Evolutionary conservation across 257 asterid genomes (phyloP), one percentile per base, ranked within the genome.

Genomic region (Solanum sejunctum): DNA sequence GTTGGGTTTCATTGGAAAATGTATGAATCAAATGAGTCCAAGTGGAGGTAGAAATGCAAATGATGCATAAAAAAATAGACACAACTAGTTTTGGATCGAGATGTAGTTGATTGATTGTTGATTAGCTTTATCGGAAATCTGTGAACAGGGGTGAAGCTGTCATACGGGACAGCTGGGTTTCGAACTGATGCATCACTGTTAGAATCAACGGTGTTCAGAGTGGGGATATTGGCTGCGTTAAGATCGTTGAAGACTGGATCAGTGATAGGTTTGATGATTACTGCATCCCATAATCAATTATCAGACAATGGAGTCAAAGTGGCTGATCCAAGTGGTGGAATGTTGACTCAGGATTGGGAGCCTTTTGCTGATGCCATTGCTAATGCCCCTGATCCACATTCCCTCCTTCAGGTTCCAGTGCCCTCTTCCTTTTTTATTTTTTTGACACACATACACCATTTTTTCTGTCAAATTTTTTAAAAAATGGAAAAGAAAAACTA

Each of bases 301-400:
- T 90, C 94, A 1, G 98, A 95, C 85, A 95, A 95, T 85, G 99
- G 99, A 36, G 89, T 97, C 88, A 97, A 97, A 89, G 89, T 96
- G 21, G 97, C 98, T 21, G 98, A 97, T 39, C 93, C 97, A 7
- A 88, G 92, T 36, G 98, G 99, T n/a, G 98, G 97, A 85, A 95
- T 97, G 98, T 92, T 97, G 87, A 91, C 99, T 87, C 99, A 95
- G 90, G 85, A 84, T 28, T 97, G 98, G 99, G 99, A 97, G 82
- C 98, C 97, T 56, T 97, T 94, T 72, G 97, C 99, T 43, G 93
- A 93, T 64, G 86, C 93, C 84, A 71, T 95, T 77, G 97, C 98
- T 21, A 95, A 97, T 88, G 93, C 95, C 23, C 88, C 93, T 8
- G 91, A 97, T 84, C 90, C 97, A 8, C 83, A 75, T 21, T 41